Conservation (phyloP, 306 rosid genomes). For the Cicer judaicum region DNA sequence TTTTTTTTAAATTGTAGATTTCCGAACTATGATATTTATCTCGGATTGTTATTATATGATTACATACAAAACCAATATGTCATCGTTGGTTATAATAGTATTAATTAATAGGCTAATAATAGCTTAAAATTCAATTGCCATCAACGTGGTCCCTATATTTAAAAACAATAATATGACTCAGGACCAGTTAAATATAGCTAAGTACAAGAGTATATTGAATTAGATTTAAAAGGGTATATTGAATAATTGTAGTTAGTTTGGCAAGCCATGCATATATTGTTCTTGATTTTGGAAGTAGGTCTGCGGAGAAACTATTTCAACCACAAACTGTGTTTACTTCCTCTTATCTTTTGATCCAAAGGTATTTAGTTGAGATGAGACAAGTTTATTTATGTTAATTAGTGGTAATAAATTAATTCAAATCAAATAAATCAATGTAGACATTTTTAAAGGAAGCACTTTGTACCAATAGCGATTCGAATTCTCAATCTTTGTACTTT, state of each 20-base stretch:
- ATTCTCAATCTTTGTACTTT: no score
- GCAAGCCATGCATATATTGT: neutral
- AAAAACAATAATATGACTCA: constrained; percentile 9
- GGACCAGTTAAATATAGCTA: constrained; percentile 18
- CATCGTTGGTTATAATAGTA: neutral
- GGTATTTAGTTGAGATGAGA: no score
- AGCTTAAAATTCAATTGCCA: neutral
- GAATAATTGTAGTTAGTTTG: constrained; percentile 27
- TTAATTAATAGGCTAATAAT: neutral
- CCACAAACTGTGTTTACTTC: neutral
- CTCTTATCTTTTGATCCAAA: no score
- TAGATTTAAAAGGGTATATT: neutral
- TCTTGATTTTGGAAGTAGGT: neutral
- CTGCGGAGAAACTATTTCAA: constrained; percentile 4
- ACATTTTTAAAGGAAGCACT: no score
- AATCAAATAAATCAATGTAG: no score
- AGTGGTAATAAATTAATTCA: no score
- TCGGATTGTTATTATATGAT: no score
- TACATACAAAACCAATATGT: no score
- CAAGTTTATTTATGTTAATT: no score
- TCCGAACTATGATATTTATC: no score
- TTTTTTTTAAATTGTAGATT: no score
- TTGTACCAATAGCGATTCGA: no score
- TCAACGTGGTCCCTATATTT: constrained; percentile 6
- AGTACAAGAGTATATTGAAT: neutral